A percentile compares a stretch with the other conserved stretches of the same genome.
Evolutionary conservation across 768 basidiomycete species (phyloP).

Genomic region (Rhodocollybia butyracea): DNA sequence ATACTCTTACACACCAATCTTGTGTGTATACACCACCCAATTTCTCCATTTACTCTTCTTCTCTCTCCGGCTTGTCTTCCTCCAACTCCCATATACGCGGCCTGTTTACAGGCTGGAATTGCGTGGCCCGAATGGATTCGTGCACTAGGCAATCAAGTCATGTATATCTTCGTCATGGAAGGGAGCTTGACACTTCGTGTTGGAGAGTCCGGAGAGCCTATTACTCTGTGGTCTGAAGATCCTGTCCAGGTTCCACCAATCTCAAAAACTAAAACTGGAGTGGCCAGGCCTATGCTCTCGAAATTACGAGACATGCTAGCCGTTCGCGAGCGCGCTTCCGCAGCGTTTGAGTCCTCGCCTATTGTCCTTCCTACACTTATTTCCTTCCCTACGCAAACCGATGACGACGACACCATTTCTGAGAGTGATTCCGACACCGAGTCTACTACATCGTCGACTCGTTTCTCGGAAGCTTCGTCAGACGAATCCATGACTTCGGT

Average conservation of each 20-base stretch:
- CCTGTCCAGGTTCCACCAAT: not conserved
- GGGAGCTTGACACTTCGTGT: not conserved
- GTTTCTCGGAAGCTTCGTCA: constrained; percentile 4
- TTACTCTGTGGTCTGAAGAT: not conserved
- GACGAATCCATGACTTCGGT: constrained; percentile 6
- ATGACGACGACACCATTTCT: not conserved
- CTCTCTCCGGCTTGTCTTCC: not conserved
- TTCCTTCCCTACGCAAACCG: not conserved
- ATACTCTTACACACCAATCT: not conserved
- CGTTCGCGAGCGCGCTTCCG: not conserved
- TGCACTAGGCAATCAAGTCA: not conserved
- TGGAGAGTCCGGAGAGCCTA: not conserved
- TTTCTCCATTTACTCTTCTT: constrained; percentile 1
- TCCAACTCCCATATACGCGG: not conserved
- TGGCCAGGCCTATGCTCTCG: not conserved
- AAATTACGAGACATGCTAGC: not conserved
- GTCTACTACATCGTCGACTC: not conserved
- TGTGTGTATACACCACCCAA: not conserved
- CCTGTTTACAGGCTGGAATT: not conserved
- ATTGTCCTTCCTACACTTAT: constrained; percentile 2
- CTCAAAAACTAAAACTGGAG: not conserved
- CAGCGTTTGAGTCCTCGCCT: not conserved
- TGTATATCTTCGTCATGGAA: constrained; percentile 5
- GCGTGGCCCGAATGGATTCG: not conserved
- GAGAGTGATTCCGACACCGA: not conserved